Percentiles rank a stretch among this genome's conserved stretches.
Evolutionary conservation across 805 yeast genomes (phyloP).

Genomic region (Candida namnaoensis): DNA sequence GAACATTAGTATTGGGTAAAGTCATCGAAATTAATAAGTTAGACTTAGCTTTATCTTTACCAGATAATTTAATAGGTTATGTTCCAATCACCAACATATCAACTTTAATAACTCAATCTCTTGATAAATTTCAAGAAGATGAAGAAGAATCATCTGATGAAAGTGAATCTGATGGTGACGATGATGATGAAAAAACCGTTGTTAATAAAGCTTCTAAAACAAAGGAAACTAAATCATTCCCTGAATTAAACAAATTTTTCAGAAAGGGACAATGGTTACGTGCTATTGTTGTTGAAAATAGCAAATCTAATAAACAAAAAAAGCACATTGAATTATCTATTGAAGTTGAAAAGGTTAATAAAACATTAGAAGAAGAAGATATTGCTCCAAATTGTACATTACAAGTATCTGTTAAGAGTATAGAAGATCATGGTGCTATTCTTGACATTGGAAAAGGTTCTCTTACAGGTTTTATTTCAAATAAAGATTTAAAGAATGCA

Average conservation of each 20-base stretch:
- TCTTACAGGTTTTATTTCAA: conserved; percentile 65
- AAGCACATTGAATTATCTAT: conserved; percentile 64
- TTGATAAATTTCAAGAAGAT: conserved; percentile 48
- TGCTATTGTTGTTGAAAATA: conserved; percentile 60
- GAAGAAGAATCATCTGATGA: conserved; percentile 24
- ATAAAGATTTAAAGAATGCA: conserved; percentile 46
- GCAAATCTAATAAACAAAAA: conserved; percentile 28
- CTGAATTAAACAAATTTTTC: conserved; percentile 47
- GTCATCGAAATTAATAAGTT: conserved; percentile 47
- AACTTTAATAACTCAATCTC: conserved; percentile 42
- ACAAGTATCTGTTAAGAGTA: conserved; percentile 69
- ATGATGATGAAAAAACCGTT: conserved; percentile 12
- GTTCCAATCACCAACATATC: conserved; percentile 71
- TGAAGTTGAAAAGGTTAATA: conserved; percentile 70
- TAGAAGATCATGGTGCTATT: conserved; percentile 90
- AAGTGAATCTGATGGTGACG: conserved; percentile 10
- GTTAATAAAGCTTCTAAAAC: conserved; percentile 15
- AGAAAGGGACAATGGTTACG: conserved; percentile 78
- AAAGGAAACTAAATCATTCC: conserved; percentile 33
- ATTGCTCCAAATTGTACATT: conserved; percentile 49
- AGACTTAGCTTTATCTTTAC: conserved; percentile 63
- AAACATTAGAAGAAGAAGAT: conserved; percentile 53
- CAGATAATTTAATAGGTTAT: conserved; percentile 76
- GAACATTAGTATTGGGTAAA: conserved; percentile 73
- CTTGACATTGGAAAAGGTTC: conserved; percentile 58